Evolutionary conservation across 75 land plant genomes (phyloP), one percentile per base, ranked within the genome.

Genomic region (Selaginella moellendorffii): DNA sequence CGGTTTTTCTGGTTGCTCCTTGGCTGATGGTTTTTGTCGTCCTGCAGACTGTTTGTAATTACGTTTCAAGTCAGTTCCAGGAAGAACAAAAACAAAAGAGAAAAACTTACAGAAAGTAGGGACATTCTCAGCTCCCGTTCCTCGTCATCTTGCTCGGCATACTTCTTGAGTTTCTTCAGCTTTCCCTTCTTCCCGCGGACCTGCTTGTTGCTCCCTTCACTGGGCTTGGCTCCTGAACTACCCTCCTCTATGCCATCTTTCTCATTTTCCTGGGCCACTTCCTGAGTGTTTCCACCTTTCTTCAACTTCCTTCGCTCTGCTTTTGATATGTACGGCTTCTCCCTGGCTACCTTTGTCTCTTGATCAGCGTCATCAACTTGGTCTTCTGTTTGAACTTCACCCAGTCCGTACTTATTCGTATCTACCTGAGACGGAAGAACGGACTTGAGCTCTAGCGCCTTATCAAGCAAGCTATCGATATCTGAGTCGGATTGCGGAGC

Each of bases 111-210:
- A 60, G 96, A 88, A 27, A 93, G 71, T 61, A 93, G 72, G 58
- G 87, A 78, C 96, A 93, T 88, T 1, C 95, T 82, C 26, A 88
- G 82, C 62, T 69, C 69, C 58, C 98, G 79, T 67, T 93, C 98
- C 70, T 88, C 98, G 54, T 88, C 95, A 76, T 93, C 98, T 64
- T 93, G 97, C 58, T 87, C 88, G 0, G 86, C 86, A 81, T 92
- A 92, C 65, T 88, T 93, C 74, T 91, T 91, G 20, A 93, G 85
- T 72, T 85, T 92, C 72, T 87, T 92, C 29, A 93, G 77, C 66
- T 93, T 93, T 28, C 87, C 82, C 66, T 68, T 83, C 61, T 82
- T 85, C 8, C 98, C 98, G 69, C 98, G 89, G 9, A 65, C 73
- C 12, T 73, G 53, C 74, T 87, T 92, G 51, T 67, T 20, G 8